phyloP scores from a whole-genome alignment of 306 rosid species.

The Pyrus pyrifolia region DNA sequence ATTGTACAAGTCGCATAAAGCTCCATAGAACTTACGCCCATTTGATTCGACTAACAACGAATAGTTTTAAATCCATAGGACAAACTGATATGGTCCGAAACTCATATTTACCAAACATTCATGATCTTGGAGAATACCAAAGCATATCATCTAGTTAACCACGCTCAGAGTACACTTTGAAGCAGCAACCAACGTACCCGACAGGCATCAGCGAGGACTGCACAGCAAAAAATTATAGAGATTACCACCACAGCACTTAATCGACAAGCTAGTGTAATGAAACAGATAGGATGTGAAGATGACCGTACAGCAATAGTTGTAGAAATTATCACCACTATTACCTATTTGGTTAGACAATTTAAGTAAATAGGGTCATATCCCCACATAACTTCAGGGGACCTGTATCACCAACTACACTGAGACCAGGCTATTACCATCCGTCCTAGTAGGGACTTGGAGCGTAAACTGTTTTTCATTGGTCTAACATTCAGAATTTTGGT shows the following conservation, averaged over 20 bases:
- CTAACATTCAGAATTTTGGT: not conserved
- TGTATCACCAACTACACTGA: not conserved
- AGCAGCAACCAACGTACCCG: slow-evolving; percentile 7
- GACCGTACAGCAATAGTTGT: slow-evolving; percentile 25
- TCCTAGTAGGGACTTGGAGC: not conserved
- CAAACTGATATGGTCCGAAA: not conserved
- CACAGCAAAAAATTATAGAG: slow-evolving; percentile 10
- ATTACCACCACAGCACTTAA: not conserved
- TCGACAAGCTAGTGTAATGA: not conserved
- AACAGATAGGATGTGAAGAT: slow-evolving; percentile 6
- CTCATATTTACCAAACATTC: not conserved
- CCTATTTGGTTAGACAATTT: not conserved
- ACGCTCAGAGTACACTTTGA: not conserved
- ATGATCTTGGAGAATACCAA: not conserved
- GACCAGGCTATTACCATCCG: not conserved
- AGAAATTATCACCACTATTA: not conserved
- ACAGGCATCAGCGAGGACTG: slow-evolving; percentile 51
- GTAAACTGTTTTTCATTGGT: not conserved
- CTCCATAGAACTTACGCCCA: not conserved
- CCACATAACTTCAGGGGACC: not conserved
- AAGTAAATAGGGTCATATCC: not conserved
- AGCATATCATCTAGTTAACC: not conserved
- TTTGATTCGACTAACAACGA: not conserved
- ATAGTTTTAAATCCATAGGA: not conserved
- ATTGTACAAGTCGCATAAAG: not conserved